phyloP scores from a whole-genome alignment of 2,329 filamentous ascomycete species.

The Epichloe typhina region DNA sequence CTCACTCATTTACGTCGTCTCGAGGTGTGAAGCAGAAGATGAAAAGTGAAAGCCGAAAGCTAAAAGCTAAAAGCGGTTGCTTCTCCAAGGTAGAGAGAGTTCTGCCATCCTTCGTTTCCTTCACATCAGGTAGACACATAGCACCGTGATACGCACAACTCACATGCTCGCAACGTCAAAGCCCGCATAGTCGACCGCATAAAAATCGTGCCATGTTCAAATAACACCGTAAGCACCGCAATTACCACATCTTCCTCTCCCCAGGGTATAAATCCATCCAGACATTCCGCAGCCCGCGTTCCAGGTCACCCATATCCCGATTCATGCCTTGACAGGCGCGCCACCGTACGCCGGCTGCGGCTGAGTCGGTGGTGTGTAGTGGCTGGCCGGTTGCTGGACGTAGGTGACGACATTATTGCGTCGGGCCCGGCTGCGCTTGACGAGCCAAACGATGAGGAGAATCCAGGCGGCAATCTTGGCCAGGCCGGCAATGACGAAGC shows the following conservation, averaged over 20 bases:
- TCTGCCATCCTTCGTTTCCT: too few species aligned
- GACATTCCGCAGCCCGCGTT: background rate
- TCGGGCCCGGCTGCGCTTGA: background rate
- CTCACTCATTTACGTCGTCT: too few species aligned
- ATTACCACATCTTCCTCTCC: background rate
- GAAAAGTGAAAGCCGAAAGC: too few species aligned
- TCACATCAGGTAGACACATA: too few species aligned
- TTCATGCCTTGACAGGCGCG: background rate
- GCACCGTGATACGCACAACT: too few species aligned
- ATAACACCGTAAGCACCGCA: background rate
- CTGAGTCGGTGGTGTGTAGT: background rate
- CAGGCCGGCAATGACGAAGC: slow-evolving; percentile 1
- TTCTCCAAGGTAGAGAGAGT: too few species aligned
- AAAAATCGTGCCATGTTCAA: background rate
- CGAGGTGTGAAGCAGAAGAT: too few species aligned
- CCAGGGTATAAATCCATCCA: background rate
- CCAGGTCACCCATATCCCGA: background rate
- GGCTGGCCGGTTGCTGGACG: background rate
- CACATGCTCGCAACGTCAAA: too few species aligned
- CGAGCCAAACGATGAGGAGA: background rate
- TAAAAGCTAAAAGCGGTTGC: too few species aligned
- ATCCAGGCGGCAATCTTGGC: slow-evolving; percentile 2
- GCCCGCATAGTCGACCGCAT: background rate
- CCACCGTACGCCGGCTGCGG: background rate
- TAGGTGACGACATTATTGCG: background rate